phyloP scores from a whole-genome alignment of 768 basidiomycete genomes.

The Boletus edulis region DNA sequence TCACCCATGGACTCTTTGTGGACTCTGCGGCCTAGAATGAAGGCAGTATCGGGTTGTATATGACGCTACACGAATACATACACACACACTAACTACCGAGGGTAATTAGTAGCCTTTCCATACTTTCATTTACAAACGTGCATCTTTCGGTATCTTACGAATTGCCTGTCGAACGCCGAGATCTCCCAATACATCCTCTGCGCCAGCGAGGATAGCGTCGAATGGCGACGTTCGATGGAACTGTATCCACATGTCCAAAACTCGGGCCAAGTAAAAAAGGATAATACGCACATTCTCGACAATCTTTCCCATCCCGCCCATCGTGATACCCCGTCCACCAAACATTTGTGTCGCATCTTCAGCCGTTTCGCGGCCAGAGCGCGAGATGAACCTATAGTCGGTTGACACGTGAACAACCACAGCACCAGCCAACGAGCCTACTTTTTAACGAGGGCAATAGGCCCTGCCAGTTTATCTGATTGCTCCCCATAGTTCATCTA shows the following conservation, averaged over 20 bases:
- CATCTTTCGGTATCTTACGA: conserved; percentile 61
- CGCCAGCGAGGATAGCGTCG: conserved; percentile 81
- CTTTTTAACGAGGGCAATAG: conserved; percentile 89
- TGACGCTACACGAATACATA: not conserved
- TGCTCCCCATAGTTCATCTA: conserved; percentile 88
- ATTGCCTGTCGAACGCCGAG: conserved; percentile 73
- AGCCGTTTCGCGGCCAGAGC: conserved; percentile 48
- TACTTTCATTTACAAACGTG: conserved; percentile 35
- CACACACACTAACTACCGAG: not conserved
- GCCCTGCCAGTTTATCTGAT: conserved; percentile 82
- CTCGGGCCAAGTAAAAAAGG: not conserved
- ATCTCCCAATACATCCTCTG: conserved; percentile 72
- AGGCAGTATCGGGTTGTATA: conserved; percentile 7
- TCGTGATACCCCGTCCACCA: conserved; percentile 85
- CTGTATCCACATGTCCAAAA: conserved; percentile 32
- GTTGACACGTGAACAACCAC: not conserved
- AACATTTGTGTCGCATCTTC: conserved; percentile 82
- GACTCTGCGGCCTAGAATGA: not conserved
- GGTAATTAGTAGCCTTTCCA: not conserved
- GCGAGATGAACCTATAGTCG: conserved; percentile 58
- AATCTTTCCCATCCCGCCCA: conserved; percentile 81
- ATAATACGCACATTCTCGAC: conserved; percentile 67
- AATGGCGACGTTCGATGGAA: conserved; percentile 83
- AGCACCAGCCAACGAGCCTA: conserved; percentile 33
- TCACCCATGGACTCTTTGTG: not conserved